Evolutionary conservation across 192 early-diverging fungal species (phyloP).

Genomic region (Spizellomyces punctatus): DNA sequence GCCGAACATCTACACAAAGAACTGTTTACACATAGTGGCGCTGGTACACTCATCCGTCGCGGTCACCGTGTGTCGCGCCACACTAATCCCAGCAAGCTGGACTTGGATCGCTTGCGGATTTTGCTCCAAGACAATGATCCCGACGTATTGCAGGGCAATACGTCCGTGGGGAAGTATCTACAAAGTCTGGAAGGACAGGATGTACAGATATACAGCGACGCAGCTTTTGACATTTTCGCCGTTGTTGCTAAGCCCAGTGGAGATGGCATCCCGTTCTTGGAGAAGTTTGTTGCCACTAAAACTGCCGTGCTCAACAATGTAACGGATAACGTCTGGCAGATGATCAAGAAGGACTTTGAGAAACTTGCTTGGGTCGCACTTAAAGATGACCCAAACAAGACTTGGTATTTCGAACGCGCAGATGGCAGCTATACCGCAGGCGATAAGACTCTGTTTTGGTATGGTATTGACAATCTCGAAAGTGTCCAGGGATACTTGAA

Average conservation of each 20-base stretch:
- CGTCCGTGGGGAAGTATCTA: slow-evolving; percentile 75
- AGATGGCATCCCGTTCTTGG: slow-evolving; percentile 67
- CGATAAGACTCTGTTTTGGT: slow-evolving; percentile 89
- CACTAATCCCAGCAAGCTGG: slow-evolving; percentile 58
- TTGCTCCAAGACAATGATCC: slow-evolving; percentile 79
- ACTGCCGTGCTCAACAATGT: slow-evolving; percentile 91
- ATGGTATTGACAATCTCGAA: slow-evolving; percentile 85
- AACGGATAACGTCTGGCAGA: slow-evolving; percentile 92
- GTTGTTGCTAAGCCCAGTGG: slow-evolving; percentile 65
- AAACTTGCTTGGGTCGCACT: slow-evolving; percentile 82
- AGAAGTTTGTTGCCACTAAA: slow-evolving; percentile 89
- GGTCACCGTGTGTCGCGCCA: slow-evolving; percentile 87
- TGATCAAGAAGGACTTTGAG: slow-evolving; percentile 82
- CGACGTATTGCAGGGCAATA: slow-evolving; percentile 63
- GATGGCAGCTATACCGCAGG: slow-evolving; percentile 82
- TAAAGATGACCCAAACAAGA: slow-evolving; percentile 73
- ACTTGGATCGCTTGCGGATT: slow-evolving; percentile 79
- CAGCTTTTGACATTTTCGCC: slow-evolving; percentile 90
- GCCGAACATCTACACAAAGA: slow-evolving; percentile 99
- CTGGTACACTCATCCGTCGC: slow-evolving; percentile 95
- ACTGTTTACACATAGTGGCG: slow-evolving; percentile 96
- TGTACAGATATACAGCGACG: slow-evolving; percentile 87
- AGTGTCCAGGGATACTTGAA: slow-evolving; percentile 73
- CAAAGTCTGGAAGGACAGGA: slow-evolving; percentile 64
- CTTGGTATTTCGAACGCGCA: slow-evolving; percentile 97